Percentiles rank a stretch among this genome's conserved stretches.
These are phyloP conservation scores for Ogataea nitratoaversa DNA, from an alignment of 805 yeast species.

Conservation along the genomic window DNA sequence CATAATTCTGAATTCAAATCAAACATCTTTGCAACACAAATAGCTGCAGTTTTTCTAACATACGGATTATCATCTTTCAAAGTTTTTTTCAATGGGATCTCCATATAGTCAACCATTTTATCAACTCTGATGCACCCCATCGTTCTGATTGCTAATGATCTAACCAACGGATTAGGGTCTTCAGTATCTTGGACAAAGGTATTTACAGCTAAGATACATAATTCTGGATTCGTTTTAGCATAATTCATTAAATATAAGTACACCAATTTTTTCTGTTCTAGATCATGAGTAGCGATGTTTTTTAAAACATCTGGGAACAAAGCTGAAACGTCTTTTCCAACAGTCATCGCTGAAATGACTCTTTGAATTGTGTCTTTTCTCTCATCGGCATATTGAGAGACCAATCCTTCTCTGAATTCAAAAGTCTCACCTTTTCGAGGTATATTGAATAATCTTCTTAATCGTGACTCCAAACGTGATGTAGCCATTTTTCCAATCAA, in stretches of 20 bases:
- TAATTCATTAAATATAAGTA: constrained; percentile 94
- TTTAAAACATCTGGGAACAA: constrained; percentile 94
- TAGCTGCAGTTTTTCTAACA: constrained; percentile 95
- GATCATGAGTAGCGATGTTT: constrained; percentile 93
- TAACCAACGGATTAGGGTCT: constrained; percentile 92
- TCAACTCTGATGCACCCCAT: constrained; percentile 98
- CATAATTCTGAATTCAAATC: constrained; percentile 80
- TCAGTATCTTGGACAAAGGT: constrained; percentile 94
- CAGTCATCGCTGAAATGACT: constrained; percentile 96
- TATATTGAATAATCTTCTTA: constrained; percentile 52
- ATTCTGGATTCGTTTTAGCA: constrained; percentile 93
- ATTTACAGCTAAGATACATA: constrained; percentile 92
- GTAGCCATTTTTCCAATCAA: constrained; percentile 10
- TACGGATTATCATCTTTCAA: constrained; percentile 92
- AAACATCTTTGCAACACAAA: constrained; percentile 92
- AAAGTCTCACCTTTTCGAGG: constrained; percentile 75
- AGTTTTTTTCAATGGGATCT: constrained; percentile 81
- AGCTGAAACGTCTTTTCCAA: constrained; percentile 93
- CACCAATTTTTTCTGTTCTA: constrained; percentile 94
- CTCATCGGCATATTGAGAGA: constrained; percentile 91
- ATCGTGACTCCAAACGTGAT: constrained; percentile 42
- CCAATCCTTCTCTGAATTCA: constrained; percentile 85
- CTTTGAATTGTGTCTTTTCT: constrained; percentile 95
- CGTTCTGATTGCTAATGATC: constrained; percentile 95
- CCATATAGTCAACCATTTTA: constrained; percentile 92